A percentile compares a stretch with the other conserved stretches of the same genome.
These are phyloP conservation scores for Myxozyma vanderwaltii DNA, from an alignment of 805 yeast species.

Conservation along the genomic window DNA sequence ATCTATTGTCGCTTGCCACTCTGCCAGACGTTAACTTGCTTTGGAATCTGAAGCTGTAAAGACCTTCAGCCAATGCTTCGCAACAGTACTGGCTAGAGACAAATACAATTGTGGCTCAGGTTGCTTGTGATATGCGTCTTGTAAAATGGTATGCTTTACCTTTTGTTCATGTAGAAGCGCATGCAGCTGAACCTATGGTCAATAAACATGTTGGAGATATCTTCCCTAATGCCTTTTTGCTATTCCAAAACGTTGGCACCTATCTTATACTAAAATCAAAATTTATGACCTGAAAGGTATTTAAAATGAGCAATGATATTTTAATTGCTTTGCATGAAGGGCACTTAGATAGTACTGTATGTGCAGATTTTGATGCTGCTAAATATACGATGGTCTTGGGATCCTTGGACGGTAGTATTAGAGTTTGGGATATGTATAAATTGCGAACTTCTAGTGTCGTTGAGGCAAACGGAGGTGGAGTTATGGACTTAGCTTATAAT, in stretches of 20 bases:
- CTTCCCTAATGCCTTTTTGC: too few relatives aligned
- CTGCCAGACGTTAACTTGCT: background rate
- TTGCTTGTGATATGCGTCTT: background rate
- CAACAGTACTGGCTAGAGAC: too few relatives aligned
- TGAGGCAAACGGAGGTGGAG: slow-evolving; percentile 91
- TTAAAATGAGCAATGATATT: slow-evolving; percentile 76
- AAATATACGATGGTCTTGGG: slow-evolving; percentile 82
- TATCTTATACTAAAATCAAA: slow-evolving; percentile 86
- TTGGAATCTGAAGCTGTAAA: background rate
- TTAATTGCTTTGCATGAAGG: slow-evolving; percentile 69
- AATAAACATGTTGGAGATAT: background rate
- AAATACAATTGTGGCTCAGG: background rate
- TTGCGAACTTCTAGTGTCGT: slow-evolving; percentile 80
- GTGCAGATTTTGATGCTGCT: slow-evolving; percentile 71
- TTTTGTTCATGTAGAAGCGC: background rate
- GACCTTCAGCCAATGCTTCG: background rate
- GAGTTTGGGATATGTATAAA: slow-evolving; percentile 94
- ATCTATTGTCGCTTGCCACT: background rate
- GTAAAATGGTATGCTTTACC: background rate
- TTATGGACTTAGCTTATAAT: slow-evolving; percentile 85
- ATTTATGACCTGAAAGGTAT: slow-evolving; percentile 84
- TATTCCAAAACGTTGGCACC: slow-evolving; percentile 80
- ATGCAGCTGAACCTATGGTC: background rate
- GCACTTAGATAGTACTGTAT: slow-evolving; percentile 79
- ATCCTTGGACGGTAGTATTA: slow-evolving; percentile 85